Evolutionary conservation across 176 grass and related monocot species (phyloP), one percentile per base, ranked within the genome.

Genomic region (Oryza punctata): DNA sequence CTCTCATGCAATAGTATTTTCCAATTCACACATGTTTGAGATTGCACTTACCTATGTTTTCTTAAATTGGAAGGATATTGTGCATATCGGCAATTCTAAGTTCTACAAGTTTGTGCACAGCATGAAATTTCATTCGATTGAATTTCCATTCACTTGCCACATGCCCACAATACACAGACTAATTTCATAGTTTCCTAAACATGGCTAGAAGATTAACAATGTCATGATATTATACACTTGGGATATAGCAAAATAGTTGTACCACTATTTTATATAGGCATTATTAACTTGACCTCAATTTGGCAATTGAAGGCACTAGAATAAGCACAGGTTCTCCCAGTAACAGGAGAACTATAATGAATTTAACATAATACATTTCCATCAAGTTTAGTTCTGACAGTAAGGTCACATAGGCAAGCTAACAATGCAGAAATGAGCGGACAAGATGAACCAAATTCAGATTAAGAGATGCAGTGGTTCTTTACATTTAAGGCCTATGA

Each of bases 401-500:
- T 41, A 76, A 50, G 65, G 66, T 76, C 52, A 79, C 64, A 50
- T 54, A 24, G 16, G 7, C 12, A 19, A 10, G 1, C 15, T 29
- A 80, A 57, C 70, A 71, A 12, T 72, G 14, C 24, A 77, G 32
- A 69, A 81, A 50, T 71, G 68, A 6, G 21, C 47, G 16, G 50
- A 81, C 26, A 82, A 73, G 38, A 41, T 24, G 67, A 61, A 67
- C 47, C 68, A 46, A 78, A 86, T 84, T 78, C 45, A 44, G 33
- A 21, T 77, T 73, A 73, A 77, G 11, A 66, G 52, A 85, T 75
- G 30, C 59, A 79, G 5, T n/a, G 37, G 10, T 82, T 41, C 33
- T 85, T 85, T 77, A 84, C 81, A 88, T 76, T 87, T 80, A 66
- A 77, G 41, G 44, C 70, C 85, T 70, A 91, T 41, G 50, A 81